Evolutionary conservation across 257 asterid species (phyloP).

Genomic region (Solanum neorickii): DNA sequence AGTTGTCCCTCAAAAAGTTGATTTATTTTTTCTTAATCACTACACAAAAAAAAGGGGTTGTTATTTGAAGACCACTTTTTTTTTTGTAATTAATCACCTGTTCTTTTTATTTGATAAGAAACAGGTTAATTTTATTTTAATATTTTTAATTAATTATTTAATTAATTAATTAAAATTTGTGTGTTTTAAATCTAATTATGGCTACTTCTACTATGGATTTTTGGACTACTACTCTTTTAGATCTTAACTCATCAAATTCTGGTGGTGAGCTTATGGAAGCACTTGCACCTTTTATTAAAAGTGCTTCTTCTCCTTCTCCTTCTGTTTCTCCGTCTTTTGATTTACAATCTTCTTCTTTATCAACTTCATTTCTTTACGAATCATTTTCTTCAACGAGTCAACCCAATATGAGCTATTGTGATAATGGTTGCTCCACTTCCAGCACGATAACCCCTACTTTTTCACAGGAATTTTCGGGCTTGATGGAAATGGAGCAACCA

Average conservation of each 20-base stretch:
- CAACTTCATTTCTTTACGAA: slow-evolving; percentile 11
- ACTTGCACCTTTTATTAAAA: slow-evolving; percentile 89
- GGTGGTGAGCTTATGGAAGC: slow-evolving; percentile 88
- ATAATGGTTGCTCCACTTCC: slow-evolving; percentile 5
- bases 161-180: neutral
- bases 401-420: neutral
- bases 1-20: slow-evolving; percentile 36
- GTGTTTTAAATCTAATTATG: slow-evolving; percentile 12
- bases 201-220: slow-evolving; percentile 56
- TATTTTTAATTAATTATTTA: neutral
- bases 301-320: slow-evolving; percentile 28
- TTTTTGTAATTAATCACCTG: slow-evolving; percentile 1
- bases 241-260: slow-evolving; percentile 18
- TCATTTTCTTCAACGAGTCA: slow-evolving; percentile 13
- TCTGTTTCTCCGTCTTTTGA: neutral
- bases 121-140: slow-evolving; percentile 30
- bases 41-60: slow-evolving; percentile 30
- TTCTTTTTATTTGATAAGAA: slow-evolving; percentile 57
- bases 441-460: neutral
- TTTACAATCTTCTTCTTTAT: neutral
- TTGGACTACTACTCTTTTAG: slow-evolving; percentile 43
- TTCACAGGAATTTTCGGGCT: neutral
- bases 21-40: neutral
- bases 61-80: slow-evolving; percentile 41
- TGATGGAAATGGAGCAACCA: slow-evolving; percentile 15